Base-by-base conservation (phyloP, 139 green algal species). In the Spirogloea muscicola region DNA sequence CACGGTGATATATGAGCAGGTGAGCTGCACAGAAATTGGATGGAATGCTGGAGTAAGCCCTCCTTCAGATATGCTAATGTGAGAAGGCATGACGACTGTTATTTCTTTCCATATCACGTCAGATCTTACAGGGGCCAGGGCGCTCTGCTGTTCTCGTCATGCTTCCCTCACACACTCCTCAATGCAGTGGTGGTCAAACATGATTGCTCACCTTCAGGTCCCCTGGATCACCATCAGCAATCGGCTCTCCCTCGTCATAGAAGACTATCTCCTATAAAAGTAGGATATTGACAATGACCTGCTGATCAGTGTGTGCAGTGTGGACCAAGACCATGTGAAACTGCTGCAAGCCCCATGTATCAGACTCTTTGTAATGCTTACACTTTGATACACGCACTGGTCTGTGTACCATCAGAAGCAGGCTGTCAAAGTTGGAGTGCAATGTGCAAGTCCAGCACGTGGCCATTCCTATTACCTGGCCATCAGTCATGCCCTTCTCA, bases 211-310 rank as follows among this genome's bases (percentile, higher is more conserved):
- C 76, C 74, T 89, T 89, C 38, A 99, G 84, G 82, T 98, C 95
- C 6, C 95, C 95, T 3, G 91, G 84, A 68, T 99, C 94, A 1
- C 95, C 94, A 74, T 97, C 94, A 2, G 96, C 82, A 25, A 94
- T 64, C 0, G 93, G 91, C 85, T 97, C 93, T 43, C 91, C 93
- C 63, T 97, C 90, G 78, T 97, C 94, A 77, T 96, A 97, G 52
- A 97, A 96, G 0, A 63, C 72, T 43, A 98, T 94, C 68, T 93
- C 88, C 63, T 82, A 68, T 41, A 71, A 27, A 41, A n/a, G 9
- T 41, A 48, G 5, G 41, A 69, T 63, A 21, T 31, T 55, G 46
- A 55, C 21, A 21, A 31, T 31, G 21, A 21, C 46, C 21, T 21
- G 21, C 46, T 21, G 46, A 55, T 21, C 46, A 55, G 21, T 21